Conservation (phyloP, 2,329 filamentous ascomycete genomes). For the Ophiocordyceps unilateralis region DNA sequence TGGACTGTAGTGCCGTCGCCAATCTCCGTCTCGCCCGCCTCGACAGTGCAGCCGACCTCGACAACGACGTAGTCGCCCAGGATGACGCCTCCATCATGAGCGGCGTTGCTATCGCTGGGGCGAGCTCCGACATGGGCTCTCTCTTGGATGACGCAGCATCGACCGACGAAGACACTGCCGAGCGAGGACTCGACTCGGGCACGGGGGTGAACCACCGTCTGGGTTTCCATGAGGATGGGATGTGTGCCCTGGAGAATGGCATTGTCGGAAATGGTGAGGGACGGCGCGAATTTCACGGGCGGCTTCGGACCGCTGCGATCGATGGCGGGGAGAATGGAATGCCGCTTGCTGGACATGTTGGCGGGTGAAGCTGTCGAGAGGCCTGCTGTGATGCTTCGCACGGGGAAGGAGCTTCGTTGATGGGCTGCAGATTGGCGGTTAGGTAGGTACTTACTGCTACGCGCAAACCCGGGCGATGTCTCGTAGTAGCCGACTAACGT, state of each 20-base stretch:
- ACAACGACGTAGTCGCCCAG: slow-evolving; percentile 45
- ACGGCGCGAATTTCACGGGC: slow-evolving; percentile 43
- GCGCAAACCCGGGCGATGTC: too few species aligned
- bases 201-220: slow-evolving; percentile 75
- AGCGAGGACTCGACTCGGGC: slow-evolving; percentile 60
- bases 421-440: neutral
- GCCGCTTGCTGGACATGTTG: slow-evolving; percentile 33
- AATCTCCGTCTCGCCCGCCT: slow-evolving; percentile 43
- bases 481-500: neutral
- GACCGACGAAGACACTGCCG: slow-evolving; percentile 65
- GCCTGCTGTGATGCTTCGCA: neutral
- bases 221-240: slow-evolving; percentile 60
- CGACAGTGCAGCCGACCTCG: slow-evolving; percentile 41
- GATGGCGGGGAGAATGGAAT: slow-evolving; percentile 36
- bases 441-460: too few species aligned
- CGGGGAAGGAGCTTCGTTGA: neutral
- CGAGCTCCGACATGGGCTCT: slow-evolving; percentile 35
- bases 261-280: slow-evolving; percentile 43
- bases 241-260: slow-evolving; percentile 52
- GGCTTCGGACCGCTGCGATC: slow-evolving; percentile 38
- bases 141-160: slow-evolving; percentile 70
- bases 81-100: slow-evolving; percentile 28
- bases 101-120: slow-evolving; percentile 10
- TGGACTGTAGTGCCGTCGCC: slow-evolving; percentile 44
- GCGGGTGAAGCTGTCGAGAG: slow-evolving; percentile 4